These are phyloP conservation scores for Aspergillus pseudoviridinutans DNA, from an alignment of 2,329 filamentous ascomycete species.

Conservation along the genomic window DNA sequence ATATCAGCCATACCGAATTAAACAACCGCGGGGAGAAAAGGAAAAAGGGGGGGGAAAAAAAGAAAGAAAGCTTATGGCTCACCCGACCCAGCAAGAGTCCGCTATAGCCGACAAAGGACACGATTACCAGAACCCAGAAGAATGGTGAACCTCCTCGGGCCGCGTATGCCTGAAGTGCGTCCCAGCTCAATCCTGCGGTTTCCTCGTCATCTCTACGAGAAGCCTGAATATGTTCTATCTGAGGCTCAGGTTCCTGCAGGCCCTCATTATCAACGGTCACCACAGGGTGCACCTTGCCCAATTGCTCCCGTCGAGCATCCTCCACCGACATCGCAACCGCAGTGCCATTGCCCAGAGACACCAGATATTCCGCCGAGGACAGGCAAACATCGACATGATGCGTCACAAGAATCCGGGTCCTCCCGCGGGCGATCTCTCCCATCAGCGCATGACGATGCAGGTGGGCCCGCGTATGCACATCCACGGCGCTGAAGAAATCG, in stretches of 20 bases:
- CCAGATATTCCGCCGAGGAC: slow-evolving; percentile 67
- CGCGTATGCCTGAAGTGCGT: slow-evolving; percentile 66
- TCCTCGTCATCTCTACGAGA: slow-evolving; percentile 74
- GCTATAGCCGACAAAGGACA: slow-evolving; percentile 55
- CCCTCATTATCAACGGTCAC: too few species aligned
- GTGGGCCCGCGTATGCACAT: slow-evolving; percentile 75
- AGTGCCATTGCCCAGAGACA: slow-evolving; percentile 67
- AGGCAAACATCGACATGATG: slow-evolving; percentile 72
- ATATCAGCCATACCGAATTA: too few species aligned
- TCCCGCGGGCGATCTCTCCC: slow-evolving; percentile 63
- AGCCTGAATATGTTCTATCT: slow-evolving; percentile 51
- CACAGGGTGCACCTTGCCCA: too few species aligned
- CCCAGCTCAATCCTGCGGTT: slow-evolving; percentile 66
- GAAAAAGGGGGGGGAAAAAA: too few species aligned
- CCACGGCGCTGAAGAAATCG: slow-evolving; percentile 78
- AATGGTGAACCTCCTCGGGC: slow-evolving; percentile 60
- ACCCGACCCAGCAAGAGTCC: slow-evolving; percentile 50
- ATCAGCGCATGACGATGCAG: slow-evolving; percentile 73
- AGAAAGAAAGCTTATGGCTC: slow-evolving; percentile 21
- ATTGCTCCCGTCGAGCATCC: too few species aligned
- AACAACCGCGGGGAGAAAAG: too few species aligned
- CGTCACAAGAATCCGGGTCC: slow-evolving; percentile 75
- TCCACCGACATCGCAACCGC: slow-evolving; percentile 53
- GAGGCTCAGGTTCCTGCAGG: too few species aligned
- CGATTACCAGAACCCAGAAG: slow-evolving; percentile 56